Percentiles rank a stretch among this genome's conserved stretches.
Evolutionary conservation across 768 basidiomycete genomes (phyloP).

Genomic region (Macrolepiota fuliginosa): DNA sequence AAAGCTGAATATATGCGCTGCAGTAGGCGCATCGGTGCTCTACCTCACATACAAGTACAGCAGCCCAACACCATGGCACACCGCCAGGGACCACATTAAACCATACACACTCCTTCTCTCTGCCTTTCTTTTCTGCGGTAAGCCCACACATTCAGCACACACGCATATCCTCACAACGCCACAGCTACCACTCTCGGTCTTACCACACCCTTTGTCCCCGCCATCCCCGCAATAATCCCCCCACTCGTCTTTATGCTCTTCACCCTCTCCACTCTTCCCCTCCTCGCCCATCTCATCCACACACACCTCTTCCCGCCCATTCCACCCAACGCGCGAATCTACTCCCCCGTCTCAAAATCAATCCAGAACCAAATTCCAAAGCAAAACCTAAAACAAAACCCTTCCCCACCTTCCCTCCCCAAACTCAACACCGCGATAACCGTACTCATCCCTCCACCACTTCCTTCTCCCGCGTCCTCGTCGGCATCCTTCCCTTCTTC

Average conservation of each 20-base stretch:
- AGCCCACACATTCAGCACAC: neutral
- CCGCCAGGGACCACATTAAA: neutral
- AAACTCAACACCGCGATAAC: slow-evolving; percentile 6
- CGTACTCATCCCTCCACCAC: slow-evolving; percentile 4
- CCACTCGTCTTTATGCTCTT: slow-evolving; percentile 10
- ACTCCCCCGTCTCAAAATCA: neutral
- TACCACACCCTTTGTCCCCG: neutral
- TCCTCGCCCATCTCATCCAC: slow-evolving; percentile 1
- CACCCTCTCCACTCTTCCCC: slow-evolving; percentile 6
- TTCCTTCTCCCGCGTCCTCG: slow-evolving; percentile 11
- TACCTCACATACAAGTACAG: neutral
- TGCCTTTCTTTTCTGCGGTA: slow-evolving; percentile 8
- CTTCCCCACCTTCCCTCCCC: neutral
- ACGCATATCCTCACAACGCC: neutral
- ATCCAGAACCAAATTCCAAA: neutral
- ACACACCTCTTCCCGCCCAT: slow-evolving; percentile 1
- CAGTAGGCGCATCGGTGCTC: slow-evolving; percentile 1
- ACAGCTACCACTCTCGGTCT: neutral
- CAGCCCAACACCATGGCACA: slow-evolving; percentile 5
- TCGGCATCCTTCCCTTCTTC: slow-evolving; percentile 6
- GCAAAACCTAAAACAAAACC: neutral
- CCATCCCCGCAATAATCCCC: neutral
- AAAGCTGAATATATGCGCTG: neutral
- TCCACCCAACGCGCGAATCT: neutral
- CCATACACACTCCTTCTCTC: slow-evolving; percentile 1